These are phyloP conservation scores for Sporothrix brunneoviolacea DNA, from an alignment of 2,329 filamentous ascomycete genomes.

Conservation along the genomic window DNA sequence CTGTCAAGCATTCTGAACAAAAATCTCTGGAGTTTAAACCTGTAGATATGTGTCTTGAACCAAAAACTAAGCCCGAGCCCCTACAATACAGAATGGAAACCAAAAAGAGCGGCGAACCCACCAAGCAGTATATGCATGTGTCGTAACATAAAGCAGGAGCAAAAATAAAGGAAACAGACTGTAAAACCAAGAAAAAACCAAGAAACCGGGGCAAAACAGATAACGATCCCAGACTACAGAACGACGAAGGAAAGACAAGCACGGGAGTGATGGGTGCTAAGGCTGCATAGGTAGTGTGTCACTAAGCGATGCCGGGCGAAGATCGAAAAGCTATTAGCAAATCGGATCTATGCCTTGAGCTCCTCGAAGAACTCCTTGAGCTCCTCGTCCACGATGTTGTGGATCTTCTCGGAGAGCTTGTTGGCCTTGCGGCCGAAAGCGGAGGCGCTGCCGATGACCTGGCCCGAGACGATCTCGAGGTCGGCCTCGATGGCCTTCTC, in stretches of 20 bases:
- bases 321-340: constrained; percentile 13
- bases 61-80: background rate
- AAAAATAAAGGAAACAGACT: background rate
- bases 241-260: constrained; percentile 4
- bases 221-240: constrained; percentile 3
- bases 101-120: background rate
- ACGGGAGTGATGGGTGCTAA: constrained; percentile 12
- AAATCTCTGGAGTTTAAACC: background rate
- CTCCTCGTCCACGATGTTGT: constrained; percentile 55
- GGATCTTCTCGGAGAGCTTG: constrained; percentile 57
- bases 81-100: constrained; percentile 10
- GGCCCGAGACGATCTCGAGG: constrained; percentile 52
- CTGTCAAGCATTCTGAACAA: background rate
- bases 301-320: too few species aligned
- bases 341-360: constrained; percentile 28
- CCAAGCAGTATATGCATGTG: background rate
- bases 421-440: constrained; percentile 49
- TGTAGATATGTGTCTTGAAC: background rate
- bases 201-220: background rate
- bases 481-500: constrained; percentile 55
- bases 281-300: too few species aligned
- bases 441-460: constrained; percentile 49
- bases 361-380: constrained; percentile 54
- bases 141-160: constrained; percentile 7
- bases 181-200: background rate